Percentiles rank a stretch among this genome's conserved stretches.
phyloP scores from a whole-genome alignment of 108 stramenopile species.

The Skeletonema tropicum region DNA sequence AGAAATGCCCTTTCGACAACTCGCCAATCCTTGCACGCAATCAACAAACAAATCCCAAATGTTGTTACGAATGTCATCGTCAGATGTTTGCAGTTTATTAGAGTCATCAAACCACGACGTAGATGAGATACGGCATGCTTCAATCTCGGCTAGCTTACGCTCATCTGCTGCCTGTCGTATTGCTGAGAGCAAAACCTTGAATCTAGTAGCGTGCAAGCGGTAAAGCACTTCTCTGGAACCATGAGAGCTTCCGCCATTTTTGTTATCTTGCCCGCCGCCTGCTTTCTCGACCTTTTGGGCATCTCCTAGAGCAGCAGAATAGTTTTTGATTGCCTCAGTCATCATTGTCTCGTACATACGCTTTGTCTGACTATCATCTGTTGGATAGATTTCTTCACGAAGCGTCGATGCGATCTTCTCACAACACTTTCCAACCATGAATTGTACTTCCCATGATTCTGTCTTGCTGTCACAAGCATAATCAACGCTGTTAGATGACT shows the following conservation, averaged over 20 bases:
- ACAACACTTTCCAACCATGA: constrained; percentile 86
- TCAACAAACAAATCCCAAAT: constrained; percentile 75
- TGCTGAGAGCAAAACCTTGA: constrained; percentile 74
- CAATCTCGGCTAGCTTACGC: constrained; percentile 52
- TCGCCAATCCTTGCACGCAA: constrained; percentile 62
- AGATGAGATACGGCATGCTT: constrained; percentile 72
- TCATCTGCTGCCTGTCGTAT: constrained; percentile 50
- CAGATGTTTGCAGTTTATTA: constrained; percentile 7
- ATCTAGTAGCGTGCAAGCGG: constrained; percentile 79
- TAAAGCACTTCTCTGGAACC: constrained; percentile 77
- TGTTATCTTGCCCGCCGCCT: constrained; percentile 49
- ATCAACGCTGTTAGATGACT: constrained; percentile 33
- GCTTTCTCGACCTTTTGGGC: constrained; percentile 58
- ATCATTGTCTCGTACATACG: constrained; percentile 73
- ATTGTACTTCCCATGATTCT: constrained; percentile 66
- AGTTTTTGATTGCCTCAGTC: constrained; percentile 58
- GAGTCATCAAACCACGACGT: constrained; percentile 48
- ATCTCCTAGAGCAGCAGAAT: constrained; percentile 56
- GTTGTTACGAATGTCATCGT: constrained; percentile 35
- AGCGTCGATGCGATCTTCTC: constrained; percentile 84
- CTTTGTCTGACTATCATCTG: background rate
- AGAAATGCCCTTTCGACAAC: constrained; percentile 64
- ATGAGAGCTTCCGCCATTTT: constrained; percentile 81
- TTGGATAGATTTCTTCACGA: constrained; percentile 47
- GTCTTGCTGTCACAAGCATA: constrained; percentile 43